Conservation (phyloP, 2,329 filamentous ascomycete genomes). For the Penicillium expansum region DNA sequence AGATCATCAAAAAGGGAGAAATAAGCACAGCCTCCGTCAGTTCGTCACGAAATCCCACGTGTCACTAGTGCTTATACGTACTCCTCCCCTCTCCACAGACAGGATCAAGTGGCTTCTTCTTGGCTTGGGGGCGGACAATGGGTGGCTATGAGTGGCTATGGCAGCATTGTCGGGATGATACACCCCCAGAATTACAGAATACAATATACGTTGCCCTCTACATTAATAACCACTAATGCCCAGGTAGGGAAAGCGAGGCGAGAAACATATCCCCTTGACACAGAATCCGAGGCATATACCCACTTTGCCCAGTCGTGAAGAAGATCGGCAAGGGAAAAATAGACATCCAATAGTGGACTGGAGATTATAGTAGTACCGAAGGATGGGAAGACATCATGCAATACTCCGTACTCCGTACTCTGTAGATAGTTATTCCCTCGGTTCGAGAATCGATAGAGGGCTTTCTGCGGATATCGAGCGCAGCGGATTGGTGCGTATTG, state of each 20-base stretch:
- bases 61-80: conserved; percentile 6
- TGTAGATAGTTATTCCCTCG: no score
- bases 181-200: background rate
- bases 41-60: conserved; percentile 8
- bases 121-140: background rate
- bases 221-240: background rate
- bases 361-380: background rate
- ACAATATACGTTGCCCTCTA: background rate
- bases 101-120: background rate
- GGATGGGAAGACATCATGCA: background rate
- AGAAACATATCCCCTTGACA: background rate
- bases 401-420: no score
- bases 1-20: background rate
- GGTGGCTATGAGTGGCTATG: background rate
- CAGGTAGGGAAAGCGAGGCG: background rate
- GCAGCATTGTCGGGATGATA: background rate
- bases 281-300: background rate
- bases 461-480: background rate
- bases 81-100: background rate
- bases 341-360: background rate
- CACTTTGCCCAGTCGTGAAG: conserved; percentile 1
- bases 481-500: background rate
- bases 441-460: background rate
- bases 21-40: conserved; percentile 5
- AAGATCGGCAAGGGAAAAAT: conserved; percentile 1